Evolutionary conservation across 371 early-diverging fungal species (phyloP).

Genomic region (Mucor lusitanicus): DNA sequence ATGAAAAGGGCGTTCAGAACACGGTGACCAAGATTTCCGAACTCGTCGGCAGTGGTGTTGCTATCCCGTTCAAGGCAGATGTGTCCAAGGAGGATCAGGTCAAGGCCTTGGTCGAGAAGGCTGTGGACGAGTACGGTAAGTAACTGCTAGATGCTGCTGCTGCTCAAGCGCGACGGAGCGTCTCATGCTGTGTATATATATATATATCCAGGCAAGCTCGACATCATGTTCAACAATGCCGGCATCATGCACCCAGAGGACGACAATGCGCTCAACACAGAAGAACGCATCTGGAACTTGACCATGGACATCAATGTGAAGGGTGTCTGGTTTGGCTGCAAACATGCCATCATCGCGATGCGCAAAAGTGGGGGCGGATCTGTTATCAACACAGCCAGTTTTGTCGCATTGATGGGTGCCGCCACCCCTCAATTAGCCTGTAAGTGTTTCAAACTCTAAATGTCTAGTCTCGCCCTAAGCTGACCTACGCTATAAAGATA

Average conservation of each 20-base stretch:
- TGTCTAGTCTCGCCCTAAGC: neutral
- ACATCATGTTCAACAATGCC: conserved; percentile 89
- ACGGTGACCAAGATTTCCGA: conserved; percentile 54
- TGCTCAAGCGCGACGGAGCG: neutral
- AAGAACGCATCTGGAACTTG: conserved; percentile 77
- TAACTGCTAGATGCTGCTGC: no score
- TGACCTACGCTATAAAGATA: conserved; percentile 52
- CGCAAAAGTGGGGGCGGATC: conserved; percentile 73
- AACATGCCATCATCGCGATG: conserved; percentile 81
- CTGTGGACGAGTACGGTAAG: conserved; percentile 70
- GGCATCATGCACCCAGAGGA: conserved; percentile 91
- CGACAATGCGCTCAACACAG: conserved; percentile 79
- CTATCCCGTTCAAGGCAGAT: conserved; percentile 61
- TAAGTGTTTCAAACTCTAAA: conserved; percentile 33
- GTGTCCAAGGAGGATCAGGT: conserved; percentile 78
- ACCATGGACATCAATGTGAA: conserved; percentile 88
- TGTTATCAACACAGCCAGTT: conserved; percentile 89
- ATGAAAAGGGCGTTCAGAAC: conserved; percentile 56
- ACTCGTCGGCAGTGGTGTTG: conserved; percentile 28
- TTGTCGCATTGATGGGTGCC: conserved; percentile 82
- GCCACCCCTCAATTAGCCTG: conserved; percentile 92
- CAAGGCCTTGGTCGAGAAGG: conserved; percentile 68
- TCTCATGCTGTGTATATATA: neutral
- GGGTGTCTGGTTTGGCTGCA: conserved; percentile 92
- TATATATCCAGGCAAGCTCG: conserved; percentile 59